A percentile compares a stretch with the other conserved stretches of the same genome.
Evolutionary conservation across 129 eudicot genomes (phyloP).

Genomic region (Glebionis coronaria): DNA sequence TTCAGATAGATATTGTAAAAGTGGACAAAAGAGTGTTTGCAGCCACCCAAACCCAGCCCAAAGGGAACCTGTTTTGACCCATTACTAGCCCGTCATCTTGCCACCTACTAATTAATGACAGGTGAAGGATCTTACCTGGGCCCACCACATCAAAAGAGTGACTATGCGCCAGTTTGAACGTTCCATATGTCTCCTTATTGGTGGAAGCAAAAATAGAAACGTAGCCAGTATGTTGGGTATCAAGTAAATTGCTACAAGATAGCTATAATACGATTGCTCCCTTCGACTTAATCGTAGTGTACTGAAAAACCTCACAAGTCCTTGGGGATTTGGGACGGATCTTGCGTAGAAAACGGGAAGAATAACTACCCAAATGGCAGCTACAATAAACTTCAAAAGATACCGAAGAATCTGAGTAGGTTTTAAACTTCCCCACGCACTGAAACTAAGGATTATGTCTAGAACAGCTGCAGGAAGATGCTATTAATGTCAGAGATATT

Average conservation of each 20-base stretch:
- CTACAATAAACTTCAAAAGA: constrained; percentile 66
- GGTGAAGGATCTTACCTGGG: constrained; percentile 57
- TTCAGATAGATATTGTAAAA: not conserved
- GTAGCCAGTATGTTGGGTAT: constrained; percentile 76
- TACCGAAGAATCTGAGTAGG: constrained; percentile 79
- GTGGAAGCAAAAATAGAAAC: constrained; percentile 80
- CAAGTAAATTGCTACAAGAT: constrained; percentile 78
- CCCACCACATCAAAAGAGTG: constrained; percentile 86
- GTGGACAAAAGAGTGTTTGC: not conserved
- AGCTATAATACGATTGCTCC: constrained; percentile 54
- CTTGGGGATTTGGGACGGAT: constrained; percentile 74
- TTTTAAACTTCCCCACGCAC: constrained; percentile 93
- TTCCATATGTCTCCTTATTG: constrained; percentile 79
- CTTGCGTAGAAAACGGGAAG: constrained; percentile 73
- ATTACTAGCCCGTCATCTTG: not conserved
- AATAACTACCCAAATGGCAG: constrained; percentile 87
- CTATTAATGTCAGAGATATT: not conserved
- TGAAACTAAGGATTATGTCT: constrained; percentile 77
- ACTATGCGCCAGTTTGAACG: constrained; percentile 84
- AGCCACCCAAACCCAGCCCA: not conserved
- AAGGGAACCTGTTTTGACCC: not conserved
- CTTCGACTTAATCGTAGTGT: constrained; percentile 59
- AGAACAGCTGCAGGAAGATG: constrained; percentile 56
- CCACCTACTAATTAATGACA: not conserved
- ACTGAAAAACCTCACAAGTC: constrained; percentile 68